Evolutionary conservation across 2,329 filamentous ascomycete species (phyloP), one percentile per base, ranked within the genome.

Genomic region (Microdochium nivale): DNA sequence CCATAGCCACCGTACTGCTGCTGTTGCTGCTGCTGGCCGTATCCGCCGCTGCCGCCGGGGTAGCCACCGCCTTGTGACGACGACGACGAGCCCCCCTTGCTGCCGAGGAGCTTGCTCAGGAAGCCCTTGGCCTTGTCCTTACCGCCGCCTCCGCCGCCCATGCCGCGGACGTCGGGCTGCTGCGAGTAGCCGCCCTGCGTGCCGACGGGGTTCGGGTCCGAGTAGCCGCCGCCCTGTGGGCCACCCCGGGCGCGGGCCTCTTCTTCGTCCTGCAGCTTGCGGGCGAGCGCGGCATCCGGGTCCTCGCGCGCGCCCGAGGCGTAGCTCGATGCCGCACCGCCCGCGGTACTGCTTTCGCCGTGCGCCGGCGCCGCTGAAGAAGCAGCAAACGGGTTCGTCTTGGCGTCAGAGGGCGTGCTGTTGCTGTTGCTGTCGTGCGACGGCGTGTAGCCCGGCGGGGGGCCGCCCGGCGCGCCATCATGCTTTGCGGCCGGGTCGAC

Each of bases 241-340:
- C 64, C 59, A 49, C 50, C 57, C 56, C 65, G 64, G 16, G 76
- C 77, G 46, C 81, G 79, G 5, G 82, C 81, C 56, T 95, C 79
- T 67, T 96, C 90, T 67, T 96, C 88, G 46, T 87, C 87, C 66
- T 96, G 91, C 43, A 96, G 73, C 62, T 83, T 80, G 40, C 87
- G 79, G 8, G 91, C 90, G 10, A 91, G 73, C 25, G 77, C 78
- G 53, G 87, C 89, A 64, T 95, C 90, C 47, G 86, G 83, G 53
- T 80, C 80, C 49, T 68, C 59, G 43, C 56, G 60, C n/a, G 58
- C 30, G 19, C 30, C 27, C 11, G 25, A 5, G 27, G 25, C 30
- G 16, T 49, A 40, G 30, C 30, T 33, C 10, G 25, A 14, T 11
- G 48, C 50, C 52, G 50, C 50, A 32, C 23, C 30, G 25, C 48